Evolutionary conservation across 1,284 basidiomycete genomes (phyloP), one percentile per base, ranked within the genome.

Genomic region (Filobasidium uniguttulatum): DNA sequence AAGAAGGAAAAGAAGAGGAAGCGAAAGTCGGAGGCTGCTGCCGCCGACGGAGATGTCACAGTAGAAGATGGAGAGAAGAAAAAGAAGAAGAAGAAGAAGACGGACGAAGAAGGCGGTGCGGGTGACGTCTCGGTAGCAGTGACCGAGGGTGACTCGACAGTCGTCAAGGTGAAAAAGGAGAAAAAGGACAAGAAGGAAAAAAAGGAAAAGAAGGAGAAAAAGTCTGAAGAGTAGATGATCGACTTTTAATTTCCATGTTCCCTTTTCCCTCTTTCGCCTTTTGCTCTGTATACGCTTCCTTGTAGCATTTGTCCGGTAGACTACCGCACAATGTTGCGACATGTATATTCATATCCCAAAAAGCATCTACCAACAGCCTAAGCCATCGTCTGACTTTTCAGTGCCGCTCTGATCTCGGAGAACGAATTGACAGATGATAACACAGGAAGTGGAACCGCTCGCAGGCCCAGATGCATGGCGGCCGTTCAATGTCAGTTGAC

Each of bases 131-230:
- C 35, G 34, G 55, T 54, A 20, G 66, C 59, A 23, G 71, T 66
- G 33, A 51, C 53, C 6, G 72, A 75, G 50, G 78, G 80, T 47
- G 80, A 79, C 9, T 80, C 79, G 54, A 80, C 77, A 35, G 75
- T 71, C 50, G 79, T 81, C 62, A 56, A 58, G 46, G 54, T 55
- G 36, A 48, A 49, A 34, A 52, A 52, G 50, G 52, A 55, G 31
- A 49, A 55, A 38, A 73, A 74, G 44, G 77, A 81, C 55, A 82
- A 85, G 68, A 72, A 79, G 44, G 63, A 61, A 44, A 67, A 68
- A 55, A 63, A 63, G 55, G 61, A 62, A 31, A 68, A 68, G 62
- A 68, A 69, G 62, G 64, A 51, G 44, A 52, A 47, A 23, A 53
- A 56, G 43, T 48, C 37, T 28, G 53, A 53, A 43, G 49, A 55